A percentile compares a stretch with the other conserved stretches of the same genome.
Evolutionary conservation across 179 eudicot genomes (phyloP).

Genomic region (Camellia oleifera): DNA sequence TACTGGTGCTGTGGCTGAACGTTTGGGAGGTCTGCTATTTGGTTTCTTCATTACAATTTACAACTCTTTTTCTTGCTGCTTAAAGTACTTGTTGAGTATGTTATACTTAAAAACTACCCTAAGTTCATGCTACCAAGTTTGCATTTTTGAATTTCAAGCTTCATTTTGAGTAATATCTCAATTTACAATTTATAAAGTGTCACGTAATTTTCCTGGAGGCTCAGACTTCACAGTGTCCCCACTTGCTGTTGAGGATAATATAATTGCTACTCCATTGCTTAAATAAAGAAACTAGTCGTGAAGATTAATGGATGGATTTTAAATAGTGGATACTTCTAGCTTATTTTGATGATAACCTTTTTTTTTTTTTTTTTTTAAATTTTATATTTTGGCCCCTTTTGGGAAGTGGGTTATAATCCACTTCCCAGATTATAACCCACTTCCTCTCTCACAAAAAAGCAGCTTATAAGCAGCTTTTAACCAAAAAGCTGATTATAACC

Average conservation of each 20-base stretch:
- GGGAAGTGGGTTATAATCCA: too few species aligned
- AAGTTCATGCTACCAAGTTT: not conserved
- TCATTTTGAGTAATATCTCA: not conserved
- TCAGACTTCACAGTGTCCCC: not conserved
- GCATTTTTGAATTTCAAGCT: not conserved
- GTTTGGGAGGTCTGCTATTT: conserved; percentile 74
- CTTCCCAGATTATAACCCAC: too few species aligned
- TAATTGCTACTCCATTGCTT: not conserved
- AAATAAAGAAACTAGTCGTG: not conserved
- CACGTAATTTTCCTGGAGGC: not conserved
- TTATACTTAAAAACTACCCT: not conserved
- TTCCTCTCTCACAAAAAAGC: too few species aligned
- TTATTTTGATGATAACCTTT: too few species aligned
- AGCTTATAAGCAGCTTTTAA: too few species aligned
- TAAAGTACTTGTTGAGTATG: not conserved
- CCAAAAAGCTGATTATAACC: too few species aligned
- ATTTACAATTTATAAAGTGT: not conserved
- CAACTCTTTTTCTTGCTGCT: not conserved
- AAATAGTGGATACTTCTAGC: too few species aligned
- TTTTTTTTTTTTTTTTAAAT: too few species aligned
- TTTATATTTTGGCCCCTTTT: too few species aligned
- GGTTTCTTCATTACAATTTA: not conserved
- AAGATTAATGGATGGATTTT: not conserved
- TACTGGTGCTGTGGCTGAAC: conserved; percentile 94
- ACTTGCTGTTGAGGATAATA: not conserved